Conservation (phyloP, 1,284 basidiomycete genomes). For the Ganoderma leucocontextum region DNA sequence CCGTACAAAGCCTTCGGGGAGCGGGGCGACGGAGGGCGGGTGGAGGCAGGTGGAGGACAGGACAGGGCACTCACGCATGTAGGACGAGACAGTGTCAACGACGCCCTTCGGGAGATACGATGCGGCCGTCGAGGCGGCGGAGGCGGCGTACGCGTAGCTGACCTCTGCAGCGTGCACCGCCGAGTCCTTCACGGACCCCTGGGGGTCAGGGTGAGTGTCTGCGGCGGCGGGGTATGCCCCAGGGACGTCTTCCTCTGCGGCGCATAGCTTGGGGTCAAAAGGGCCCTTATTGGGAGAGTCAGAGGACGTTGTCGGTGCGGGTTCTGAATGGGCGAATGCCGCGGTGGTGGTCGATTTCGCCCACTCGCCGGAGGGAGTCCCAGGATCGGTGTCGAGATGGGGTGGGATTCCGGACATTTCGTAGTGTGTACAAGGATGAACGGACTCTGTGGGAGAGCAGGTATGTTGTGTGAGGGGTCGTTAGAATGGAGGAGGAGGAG, state of each 20-base stretch:
- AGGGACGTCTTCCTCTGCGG: constrained; percentile 34
- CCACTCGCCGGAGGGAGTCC: constrained; percentile 42
- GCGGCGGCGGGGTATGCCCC: constrained; percentile 38
- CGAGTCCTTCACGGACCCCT: constrained; percentile 17
- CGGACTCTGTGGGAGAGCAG: background rate
- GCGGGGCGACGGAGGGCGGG: background rate
- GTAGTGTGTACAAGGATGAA: background rate
- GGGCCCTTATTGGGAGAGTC: constrained; percentile 26
- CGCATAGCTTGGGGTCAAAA: constrained; percentile 26
- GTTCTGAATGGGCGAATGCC: constrained; percentile 36
- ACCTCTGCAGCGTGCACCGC: constrained; percentile 26
- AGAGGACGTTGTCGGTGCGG: constrained; percentile 28
- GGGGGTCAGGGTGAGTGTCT: constrained; percentile 16
- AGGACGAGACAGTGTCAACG: constrained; percentile 38
- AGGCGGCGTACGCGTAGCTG: constrained; percentile 31
- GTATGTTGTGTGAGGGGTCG: background rate
- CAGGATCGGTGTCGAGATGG: constrained; percentile 34
- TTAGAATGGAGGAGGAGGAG: background rate
- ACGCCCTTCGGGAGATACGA: constrained; percentile 39
- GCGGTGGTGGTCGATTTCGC: constrained; percentile 42
- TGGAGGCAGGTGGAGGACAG: background rate
- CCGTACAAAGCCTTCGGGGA: background rate
- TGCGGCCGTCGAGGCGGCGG: constrained; percentile 36
- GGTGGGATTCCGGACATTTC: constrained; percentile 42
- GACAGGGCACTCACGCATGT: constrained; percentile 38